These are phyloP conservation scores for Petunia hybrid DNA, from an alignment of 305 asterid genomes.

Conservation along the genomic window DNA sequence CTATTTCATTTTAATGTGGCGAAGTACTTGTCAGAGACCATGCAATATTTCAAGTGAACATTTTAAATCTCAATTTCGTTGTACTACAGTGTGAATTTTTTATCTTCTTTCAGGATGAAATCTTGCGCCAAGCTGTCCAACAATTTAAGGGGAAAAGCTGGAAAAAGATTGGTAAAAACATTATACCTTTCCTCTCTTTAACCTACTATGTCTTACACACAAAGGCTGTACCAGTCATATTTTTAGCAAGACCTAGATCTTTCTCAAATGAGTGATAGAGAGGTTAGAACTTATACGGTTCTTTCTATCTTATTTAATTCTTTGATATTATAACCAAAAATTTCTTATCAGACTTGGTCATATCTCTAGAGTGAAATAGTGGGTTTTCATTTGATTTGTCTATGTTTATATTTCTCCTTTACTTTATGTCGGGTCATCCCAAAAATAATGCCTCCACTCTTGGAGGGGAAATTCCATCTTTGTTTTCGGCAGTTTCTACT, in stretches of 20 bases:
- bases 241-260: not conserved
- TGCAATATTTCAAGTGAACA: not conserved
- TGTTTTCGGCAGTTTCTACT: constrained; percentile 9
- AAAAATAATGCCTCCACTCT: constrained; percentile 15
- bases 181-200: not conserved
- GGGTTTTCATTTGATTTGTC: constrained; percentile 4
- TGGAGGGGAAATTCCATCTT: constrained; percentile 19
- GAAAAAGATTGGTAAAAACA: constrained; percentile 85
- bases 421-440: not conserved
- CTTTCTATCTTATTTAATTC: not conserved
- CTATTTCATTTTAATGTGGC: not conserved
- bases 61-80: constrained; percentile 22
- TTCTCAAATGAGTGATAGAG: not conserved
- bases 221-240: not conserved
- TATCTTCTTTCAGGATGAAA: constrained; percentile 73
- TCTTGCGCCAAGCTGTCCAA: constrained; percentile 87
- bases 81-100: constrained; percentile 24
- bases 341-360: not conserved
- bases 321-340: not conserved
- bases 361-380: constrained; percentile 20
- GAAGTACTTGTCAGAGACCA: not conserved
- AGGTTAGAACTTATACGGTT: constrained; percentile 12
- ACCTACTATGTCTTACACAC: constrained; percentile 2
- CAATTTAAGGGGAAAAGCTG: constrained; percentile 96
- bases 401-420: constrained; percentile 16